Evolutionary conservation across 192 early-diverging fungal species (phyloP).

Genomic region (Coemansia umbellata): DNA sequence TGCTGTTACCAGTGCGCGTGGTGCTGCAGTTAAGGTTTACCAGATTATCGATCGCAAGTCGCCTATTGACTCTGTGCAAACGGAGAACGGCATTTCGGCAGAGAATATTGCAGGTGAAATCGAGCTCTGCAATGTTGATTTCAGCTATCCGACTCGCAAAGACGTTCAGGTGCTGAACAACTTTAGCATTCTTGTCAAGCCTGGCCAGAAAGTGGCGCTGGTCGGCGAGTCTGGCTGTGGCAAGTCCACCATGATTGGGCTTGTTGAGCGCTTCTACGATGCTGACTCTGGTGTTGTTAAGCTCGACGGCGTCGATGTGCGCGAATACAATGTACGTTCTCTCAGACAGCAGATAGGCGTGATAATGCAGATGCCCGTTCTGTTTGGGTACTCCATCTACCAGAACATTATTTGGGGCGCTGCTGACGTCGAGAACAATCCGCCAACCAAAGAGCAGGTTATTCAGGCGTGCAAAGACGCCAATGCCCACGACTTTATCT

Average conservation of each 20-base stretch:
- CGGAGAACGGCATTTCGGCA: conserved; percentile 31
- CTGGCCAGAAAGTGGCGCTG: conserved; percentile 86
- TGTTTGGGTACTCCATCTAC: conserved; percentile 75
- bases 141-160: conserved; percentile 80
- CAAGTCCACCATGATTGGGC: conserved; percentile 80
- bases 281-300: conserved; percentile 52
- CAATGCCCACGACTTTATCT: conserved; percentile 76
- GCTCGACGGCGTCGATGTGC: conserved; percentile 75
- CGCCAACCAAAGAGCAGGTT: conserved; percentile 71
- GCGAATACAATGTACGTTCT: conserved; percentile 74
- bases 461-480: conserved; percentile 60
- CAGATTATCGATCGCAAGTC: conserved; percentile 77
- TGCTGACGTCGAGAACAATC: conserved; percentile 39
- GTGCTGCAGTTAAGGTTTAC: conserved; percentile 80
- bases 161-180: conserved; percentile 77
- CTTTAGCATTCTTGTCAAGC: conserved; percentile 62
- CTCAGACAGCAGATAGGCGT: conserved; percentile 84
- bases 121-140: conserved; percentile 71
- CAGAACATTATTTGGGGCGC: conserved; percentile 81
- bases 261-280: conserved; percentile 87
- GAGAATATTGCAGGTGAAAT: conserved; percentile 60
- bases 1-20: conserved; percentile 70
- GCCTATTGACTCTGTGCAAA: conserved; percentile 62
- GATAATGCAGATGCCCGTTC: conserved; percentile 87
- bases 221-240: conserved; percentile 86